Percentiles rank a stretch among this genome's conserved stretches.
Conservation (phyloP, 108 stramenopile species). For the Nitzschia sp. region DNA sequence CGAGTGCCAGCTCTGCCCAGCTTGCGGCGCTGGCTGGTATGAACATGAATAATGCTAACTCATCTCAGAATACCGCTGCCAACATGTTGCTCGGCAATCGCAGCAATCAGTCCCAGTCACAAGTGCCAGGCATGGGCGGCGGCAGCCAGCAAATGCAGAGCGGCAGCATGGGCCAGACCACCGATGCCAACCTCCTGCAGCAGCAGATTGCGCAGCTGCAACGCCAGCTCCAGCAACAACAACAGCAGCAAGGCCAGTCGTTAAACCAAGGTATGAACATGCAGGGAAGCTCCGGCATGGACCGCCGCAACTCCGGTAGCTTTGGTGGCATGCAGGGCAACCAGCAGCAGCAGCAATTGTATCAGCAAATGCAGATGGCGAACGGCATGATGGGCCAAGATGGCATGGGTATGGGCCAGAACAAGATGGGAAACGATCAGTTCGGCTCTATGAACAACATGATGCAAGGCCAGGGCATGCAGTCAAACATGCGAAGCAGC, state of each 20-base stretch:
- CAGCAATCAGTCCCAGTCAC: constrained; percentile 7
- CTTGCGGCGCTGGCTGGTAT: constrained; percentile 30
- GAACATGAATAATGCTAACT: constrained; percentile 11
- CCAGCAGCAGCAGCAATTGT: constrained; percentile 19
- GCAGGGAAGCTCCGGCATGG: background rate
- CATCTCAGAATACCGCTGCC: constrained; percentile 1
- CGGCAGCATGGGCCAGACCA: constrained; percentile 20
- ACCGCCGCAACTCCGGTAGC: constrained; percentile 9
- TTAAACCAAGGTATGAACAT: constrained; percentile 18
- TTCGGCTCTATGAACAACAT: constrained; percentile 5
- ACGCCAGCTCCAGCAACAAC: constrained; percentile 36
- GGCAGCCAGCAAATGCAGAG: constrained; percentile 9
- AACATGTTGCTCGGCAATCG: constrained; percentile 24
- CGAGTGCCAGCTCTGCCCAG: constrained; percentile 22
- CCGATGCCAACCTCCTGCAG: constrained; percentile 25
- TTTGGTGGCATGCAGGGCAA: constrained; percentile 15
- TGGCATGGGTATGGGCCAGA: constrained; percentile 17
- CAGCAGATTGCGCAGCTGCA: constrained; percentile 39
- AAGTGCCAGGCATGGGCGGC: constrained; percentile 3
- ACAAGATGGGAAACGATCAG: constrained; percentile 17
- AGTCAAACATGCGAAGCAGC: constrained; percentile 18
- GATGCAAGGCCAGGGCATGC: constrained; percentile 21
- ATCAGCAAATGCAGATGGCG: constrained; percentile 11
- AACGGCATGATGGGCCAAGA: constrained; percentile 17
- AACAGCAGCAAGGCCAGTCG: constrained; percentile 23